phyloP scores from a whole-genome alignment of 305 asterid genomes.

The Fraxinus platypoda region DNA sequence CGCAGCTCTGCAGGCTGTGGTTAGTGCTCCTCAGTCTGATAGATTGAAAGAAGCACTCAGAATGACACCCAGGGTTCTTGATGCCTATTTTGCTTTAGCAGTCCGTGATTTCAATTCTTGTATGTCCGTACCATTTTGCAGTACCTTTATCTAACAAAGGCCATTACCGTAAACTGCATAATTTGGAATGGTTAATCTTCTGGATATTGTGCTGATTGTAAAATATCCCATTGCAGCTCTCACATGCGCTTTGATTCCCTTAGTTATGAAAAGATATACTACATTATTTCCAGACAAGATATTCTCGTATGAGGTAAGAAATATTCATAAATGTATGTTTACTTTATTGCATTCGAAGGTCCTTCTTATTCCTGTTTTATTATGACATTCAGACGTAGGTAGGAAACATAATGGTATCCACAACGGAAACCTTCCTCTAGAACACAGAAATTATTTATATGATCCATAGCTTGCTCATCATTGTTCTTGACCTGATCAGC shows the following conservation, averaged over 20 bases:
- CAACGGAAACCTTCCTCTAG: background rate
- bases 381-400: background rate
- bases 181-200: conserved; percentile 19
- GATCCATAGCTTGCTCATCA: background rate
- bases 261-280: conserved; percentile 79
- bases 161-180: background rate
- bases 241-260: conserved; percentile 77
- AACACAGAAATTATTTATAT: background rate
- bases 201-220: conserved; percentile 24
- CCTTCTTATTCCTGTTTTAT: background rate
- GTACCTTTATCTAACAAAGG: conserved; percentile 18
- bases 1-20: conserved; percentile 67
- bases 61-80: conserved; percentile 76
- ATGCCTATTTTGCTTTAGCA: conserved; percentile 62
- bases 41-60: conserved; percentile 76
- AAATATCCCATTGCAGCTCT: conserved; percentile 54
- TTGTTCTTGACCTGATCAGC: background rate
- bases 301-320: conserved; percentile 71
- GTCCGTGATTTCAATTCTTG: conserved; percentile 67
- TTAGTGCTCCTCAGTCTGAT: conserved; percentile 61
- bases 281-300: conserved; percentile 75
- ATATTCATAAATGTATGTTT: background rate
- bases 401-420: background rate
- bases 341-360: background rate
- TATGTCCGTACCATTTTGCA: conserved; percentile 36